Conservation (phyloP, 768 basidiomycete species). For the Amanita inopinata region DNA sequence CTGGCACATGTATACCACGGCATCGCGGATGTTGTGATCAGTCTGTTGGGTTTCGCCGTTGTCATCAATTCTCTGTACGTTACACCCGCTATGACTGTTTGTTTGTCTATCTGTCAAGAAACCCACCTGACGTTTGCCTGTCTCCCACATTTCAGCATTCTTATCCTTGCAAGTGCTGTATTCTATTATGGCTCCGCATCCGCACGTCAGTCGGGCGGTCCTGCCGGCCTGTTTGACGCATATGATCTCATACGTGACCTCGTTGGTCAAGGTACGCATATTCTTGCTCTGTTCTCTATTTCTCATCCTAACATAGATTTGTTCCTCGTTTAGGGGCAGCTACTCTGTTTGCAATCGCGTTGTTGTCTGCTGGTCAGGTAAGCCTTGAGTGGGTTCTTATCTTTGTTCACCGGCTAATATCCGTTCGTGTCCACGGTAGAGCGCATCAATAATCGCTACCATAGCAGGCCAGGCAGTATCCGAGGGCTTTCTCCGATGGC, state of each 20-base stretch:
- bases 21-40: slow-evolving; percentile 53
- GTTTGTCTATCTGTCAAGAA: not conserved
- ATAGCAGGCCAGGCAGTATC: slow-evolving; percentile 85
- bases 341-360: slow-evolving; percentile 78
- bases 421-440: slow-evolving; percentile 23
- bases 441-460: slow-evolving; percentile 83
- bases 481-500: slow-evolving; percentile 86
- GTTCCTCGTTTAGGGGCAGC: slow-evolving; percentile 49
- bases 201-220: slow-evolving; percentile 18
- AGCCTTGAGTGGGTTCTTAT: not conserved
- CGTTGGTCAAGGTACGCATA: slow-evolving; percentile 54
- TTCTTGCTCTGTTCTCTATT: not conserved
- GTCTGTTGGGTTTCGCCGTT: slow-evolving; percentile 77
- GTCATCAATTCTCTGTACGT: slow-evolving; percentile 77
- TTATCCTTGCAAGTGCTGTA: slow-evolving; percentile 74
- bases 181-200: slow-evolving; percentile 46
- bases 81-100: not conserved
- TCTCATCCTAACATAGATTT: not conserved
- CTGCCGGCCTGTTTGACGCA: slow-evolving; percentile 80
- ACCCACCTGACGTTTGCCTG: slow-evolving; percentile 4
- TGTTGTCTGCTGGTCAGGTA: slow-evolving; percentile 77
- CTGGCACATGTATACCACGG: slow-evolving; percentile 57
- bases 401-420: not conserved
- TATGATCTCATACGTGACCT: slow-evolving; percentile 58
- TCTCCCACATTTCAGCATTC: slow-evolving; percentile 38